These are phyloP conservation scores for Aspergillus sp. DNA, from an alignment of 2,329 filamentous ascomycete species.

Conservation along the genomic window DNA sequence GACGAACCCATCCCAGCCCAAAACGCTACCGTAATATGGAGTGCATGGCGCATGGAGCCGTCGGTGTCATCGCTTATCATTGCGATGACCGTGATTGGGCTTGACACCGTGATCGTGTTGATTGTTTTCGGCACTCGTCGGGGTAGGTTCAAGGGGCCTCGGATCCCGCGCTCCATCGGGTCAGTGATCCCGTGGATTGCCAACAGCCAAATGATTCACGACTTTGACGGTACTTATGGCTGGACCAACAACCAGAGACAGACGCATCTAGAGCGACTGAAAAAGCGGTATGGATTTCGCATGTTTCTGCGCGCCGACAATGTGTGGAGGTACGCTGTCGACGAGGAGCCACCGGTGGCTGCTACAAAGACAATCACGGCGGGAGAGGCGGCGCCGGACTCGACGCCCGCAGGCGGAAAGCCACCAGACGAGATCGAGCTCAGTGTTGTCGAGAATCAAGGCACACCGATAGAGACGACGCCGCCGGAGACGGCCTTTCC, in stretches of 20 bases:
- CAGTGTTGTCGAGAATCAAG: conserved; percentile 9
- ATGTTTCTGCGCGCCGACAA: conserved; percentile 30
- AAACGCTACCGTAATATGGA: conserved; percentile 29
- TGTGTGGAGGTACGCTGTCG: conserved; percentile 33
- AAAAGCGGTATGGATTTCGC: conserved; percentile 34
- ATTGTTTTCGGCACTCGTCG: conserved; percentile 34
- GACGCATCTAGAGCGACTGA: conserved; percentile 23
- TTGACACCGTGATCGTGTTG: conserved; percentile 33
- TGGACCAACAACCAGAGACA: conserved; percentile 31
- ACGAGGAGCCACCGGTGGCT: conserved; percentile 25
- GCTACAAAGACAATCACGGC: neutral
- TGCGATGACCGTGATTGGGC: conserved; percentile 29
- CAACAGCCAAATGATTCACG: conserved; percentile 33
- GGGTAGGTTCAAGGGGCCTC: conserved; percentile 32
- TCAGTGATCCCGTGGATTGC: conserved; percentile 35
- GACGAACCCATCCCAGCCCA: conserved; percentile 17
- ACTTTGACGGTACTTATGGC: conserved; percentile 29
- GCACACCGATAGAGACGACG: neutral
- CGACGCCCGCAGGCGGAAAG: conserved; percentile 4
- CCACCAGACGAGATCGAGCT: conserved; percentile 18
- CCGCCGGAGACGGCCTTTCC: neutral
- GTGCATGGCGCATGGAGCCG: conserved; percentile 32
- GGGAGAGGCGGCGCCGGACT: neutral
- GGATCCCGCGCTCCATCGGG: conserved; percentile 35
- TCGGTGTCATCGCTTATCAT: conserved; percentile 30